These are phyloP conservation scores for Marsdenia floribunda DNA, from an alignment of 257 asterid species.

Conservation along the genomic window DNA sequence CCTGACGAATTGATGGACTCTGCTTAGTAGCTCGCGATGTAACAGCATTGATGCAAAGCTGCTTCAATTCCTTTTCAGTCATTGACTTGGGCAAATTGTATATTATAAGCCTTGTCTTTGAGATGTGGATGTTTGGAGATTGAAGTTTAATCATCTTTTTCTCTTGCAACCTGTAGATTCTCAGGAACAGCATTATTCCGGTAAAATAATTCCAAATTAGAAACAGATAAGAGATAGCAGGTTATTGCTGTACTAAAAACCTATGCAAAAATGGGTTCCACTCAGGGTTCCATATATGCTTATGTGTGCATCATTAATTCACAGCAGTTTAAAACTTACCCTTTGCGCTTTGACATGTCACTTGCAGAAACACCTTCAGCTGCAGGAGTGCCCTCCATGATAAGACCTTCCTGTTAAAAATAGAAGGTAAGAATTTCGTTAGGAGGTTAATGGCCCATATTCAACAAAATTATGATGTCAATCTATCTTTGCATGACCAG, in stretches of 20 bases:
- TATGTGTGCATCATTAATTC: background rate
- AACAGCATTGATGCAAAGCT: conserved; percentile 65
- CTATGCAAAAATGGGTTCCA: background rate
- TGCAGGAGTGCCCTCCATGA: conserved; percentile 78
- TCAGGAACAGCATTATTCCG: background rate
- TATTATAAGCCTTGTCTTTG: conserved; percentile 79
- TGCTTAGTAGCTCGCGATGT: conserved; percentile 93
- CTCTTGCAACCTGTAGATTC: conserved; percentile 61
- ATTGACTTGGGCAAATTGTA: conserved; percentile 81
- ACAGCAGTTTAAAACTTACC: conserved; percentile 36
- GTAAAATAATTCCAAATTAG: background rate
- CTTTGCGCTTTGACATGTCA: conserved; percentile 86
- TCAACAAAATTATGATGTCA: background rate
- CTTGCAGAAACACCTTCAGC: conserved; percentile 82
- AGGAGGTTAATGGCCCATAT: background rate
- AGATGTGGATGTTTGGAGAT: conserved; percentile 88
- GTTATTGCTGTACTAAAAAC: background rate
- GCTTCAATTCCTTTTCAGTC: conserved; percentile 59
- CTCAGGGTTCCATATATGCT: background rate
- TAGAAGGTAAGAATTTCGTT: background rate
- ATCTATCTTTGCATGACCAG: background rate
- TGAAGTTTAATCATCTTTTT: conserved; percentile 72
- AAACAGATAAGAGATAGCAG: background rate
- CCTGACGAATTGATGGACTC: conserved; percentile 85
- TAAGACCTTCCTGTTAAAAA: conserved; percentile 75